These are phyloP conservation scores for Tulasnella sp. DNA, from an alignment of 768 basidiomycete species.

Conservation along the genomic window DNA sequence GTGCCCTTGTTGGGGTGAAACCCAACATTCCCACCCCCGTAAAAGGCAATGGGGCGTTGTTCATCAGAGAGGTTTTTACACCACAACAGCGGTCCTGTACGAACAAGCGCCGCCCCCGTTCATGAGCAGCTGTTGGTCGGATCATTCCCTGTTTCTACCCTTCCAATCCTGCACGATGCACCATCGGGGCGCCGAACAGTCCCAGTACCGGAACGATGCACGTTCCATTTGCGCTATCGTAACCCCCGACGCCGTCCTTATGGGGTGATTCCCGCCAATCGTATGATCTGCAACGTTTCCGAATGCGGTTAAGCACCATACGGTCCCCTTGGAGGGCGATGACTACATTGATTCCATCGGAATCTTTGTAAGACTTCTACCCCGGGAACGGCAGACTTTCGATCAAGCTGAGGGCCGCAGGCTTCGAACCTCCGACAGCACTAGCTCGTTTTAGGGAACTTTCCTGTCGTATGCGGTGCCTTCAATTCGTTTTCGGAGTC, in stretches of 20 bases:
- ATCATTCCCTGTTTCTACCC: not conserved
- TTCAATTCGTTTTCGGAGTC: not conserved
- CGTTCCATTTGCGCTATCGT: not conserved
- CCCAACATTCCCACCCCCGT: not conserved
- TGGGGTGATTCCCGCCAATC: conserved; percentile 8
- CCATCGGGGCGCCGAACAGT: conserved; percentile 2
- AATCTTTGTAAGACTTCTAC: not conserved
- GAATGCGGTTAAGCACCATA: conserved; percentile 12
- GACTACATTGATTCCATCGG: not conserved
- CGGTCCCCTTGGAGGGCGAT: not conserved
- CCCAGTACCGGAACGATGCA: not conserved
- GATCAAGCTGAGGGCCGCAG: not conserved
- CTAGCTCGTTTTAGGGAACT: not conserved
- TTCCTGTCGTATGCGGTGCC: not conserved
- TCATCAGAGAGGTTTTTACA: not conserved
- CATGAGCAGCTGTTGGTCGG: not conserved
- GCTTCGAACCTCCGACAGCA: not conserved
- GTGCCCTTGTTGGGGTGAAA: not conserved
- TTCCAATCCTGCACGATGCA: not conserved
- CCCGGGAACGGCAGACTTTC: not conserved
- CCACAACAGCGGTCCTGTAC: not conserved
- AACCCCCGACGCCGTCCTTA: not conserved
- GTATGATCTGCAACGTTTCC: not conserved
- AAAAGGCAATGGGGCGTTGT: not conserved
- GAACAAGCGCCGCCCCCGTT: not conserved